These are phyloP conservation scores for Pseudonectria buxi DNA, from an alignment of 2,329 filamentous ascomycete species.

Conservation along the genomic window DNA sequence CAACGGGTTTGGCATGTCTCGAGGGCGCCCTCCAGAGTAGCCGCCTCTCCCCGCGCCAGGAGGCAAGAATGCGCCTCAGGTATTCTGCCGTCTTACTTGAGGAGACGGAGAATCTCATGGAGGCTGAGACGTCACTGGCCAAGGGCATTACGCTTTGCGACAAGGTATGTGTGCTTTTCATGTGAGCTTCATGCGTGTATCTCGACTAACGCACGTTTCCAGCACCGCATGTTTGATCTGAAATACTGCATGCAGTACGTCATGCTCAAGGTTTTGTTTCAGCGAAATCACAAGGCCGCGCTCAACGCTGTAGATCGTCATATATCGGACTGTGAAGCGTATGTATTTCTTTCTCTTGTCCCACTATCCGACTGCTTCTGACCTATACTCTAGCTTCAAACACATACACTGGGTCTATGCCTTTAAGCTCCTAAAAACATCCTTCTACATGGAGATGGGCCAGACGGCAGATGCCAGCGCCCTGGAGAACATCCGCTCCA, in stretches of 20 bases:
- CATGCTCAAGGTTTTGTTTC: slow-evolving; percentile 62
- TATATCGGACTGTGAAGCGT: slow-evolving; percentile 62
- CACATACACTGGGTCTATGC: slow-evolving; percentile 70
- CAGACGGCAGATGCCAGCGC: slow-evolving; percentile 55
- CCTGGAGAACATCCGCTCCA: slow-evolving; percentile 61
- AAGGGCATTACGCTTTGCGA: slow-evolving; percentile 66
- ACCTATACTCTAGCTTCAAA: slow-evolving; percentile 43
- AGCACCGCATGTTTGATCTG: slow-evolving; percentile 48
- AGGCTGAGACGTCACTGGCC: slow-evolving; percentile 64
- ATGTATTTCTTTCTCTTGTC: slow-evolving; percentile 21
- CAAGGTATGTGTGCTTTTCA: slow-evolving; percentile 37
- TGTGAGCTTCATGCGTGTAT: not conserved
- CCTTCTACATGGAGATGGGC: slow-evolving; percentile 57
- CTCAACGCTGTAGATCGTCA: slow-evolving; percentile 64
- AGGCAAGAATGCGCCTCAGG: slow-evolving; percentile 62
- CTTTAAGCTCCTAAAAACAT: slow-evolving; percentile 66
- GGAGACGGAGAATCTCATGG: slow-evolving; percentile 69
- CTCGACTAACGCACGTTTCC: slow-evolving; percentile 16
- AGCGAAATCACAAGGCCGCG: slow-evolving; percentile 64
- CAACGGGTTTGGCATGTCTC: slow-evolving; percentile 65
- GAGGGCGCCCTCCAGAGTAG: slow-evolving; percentile 60
- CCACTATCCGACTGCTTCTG: slow-evolving; percentile 2
- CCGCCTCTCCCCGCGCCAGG: slow-evolving; percentile 55
- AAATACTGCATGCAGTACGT: slow-evolving; percentile 75
- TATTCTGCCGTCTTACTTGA: slow-evolving; percentile 67